Conservation (phyloP, 176 grass and related monocot species). For the Chloris gayana region DNA sequence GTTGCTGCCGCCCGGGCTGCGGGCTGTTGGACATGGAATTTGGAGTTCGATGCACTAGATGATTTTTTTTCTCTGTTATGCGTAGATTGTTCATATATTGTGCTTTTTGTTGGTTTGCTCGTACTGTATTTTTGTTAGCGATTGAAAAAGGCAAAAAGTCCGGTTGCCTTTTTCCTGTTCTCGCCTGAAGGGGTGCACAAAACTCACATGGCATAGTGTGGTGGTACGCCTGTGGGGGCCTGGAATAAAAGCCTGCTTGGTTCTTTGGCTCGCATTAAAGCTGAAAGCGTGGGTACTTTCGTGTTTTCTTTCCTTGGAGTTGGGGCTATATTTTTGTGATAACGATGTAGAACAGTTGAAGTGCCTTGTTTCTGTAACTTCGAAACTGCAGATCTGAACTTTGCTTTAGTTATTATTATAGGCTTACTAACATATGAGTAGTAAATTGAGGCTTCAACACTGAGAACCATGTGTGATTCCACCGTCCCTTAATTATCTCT, state of each 20-base stretch:
- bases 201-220: conserved; percentile 38
- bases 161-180: conserved; percentile 31
- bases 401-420: conserved; percentile 3
- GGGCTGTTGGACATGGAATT: background rate
- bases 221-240: conserved; percentile 31
- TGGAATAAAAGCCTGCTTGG: conserved; percentile 32
- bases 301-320: conserved; percentile 29
- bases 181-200: background rate
- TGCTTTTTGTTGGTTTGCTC: conserved; percentile 35
- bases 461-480: conserved; percentile 26
- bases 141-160: conserved; percentile 41
- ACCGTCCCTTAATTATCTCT: background rate
- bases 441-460: conserved; percentile 4
- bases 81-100: background rate
- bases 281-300: conserved; percentile 47
- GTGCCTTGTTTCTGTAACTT: conserved; percentile 12
- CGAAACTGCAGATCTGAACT: conserved; percentile 50
- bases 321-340: conserved; percentile 28
- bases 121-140: conserved; percentile 16
- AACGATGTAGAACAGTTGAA: conserved; percentile 30
- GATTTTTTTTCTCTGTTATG: background rate
- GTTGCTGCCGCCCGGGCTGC: conserved; percentile 1
- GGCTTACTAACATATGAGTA: background rate
- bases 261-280: conserved; percentile 44
- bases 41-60: background rate